A percentile compares a stretch with the other conserved stretches of the same genome.
phyloP scores from a whole-genome alignment of 768 basidiomycete genomes.

The Aureoboletus auriporus region DNA sequence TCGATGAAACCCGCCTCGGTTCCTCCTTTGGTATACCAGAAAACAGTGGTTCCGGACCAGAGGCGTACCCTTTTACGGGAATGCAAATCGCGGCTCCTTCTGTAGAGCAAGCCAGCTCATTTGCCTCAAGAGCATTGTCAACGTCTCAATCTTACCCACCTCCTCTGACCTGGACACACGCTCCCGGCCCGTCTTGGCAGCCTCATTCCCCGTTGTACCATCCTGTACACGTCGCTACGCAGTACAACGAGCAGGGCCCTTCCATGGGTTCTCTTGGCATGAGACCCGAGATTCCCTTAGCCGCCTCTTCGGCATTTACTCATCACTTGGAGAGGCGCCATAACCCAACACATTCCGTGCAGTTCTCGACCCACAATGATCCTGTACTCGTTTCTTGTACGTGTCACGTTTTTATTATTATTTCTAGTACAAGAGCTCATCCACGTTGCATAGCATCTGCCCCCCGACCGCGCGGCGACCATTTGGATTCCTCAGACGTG shows the following conservation, averaged over 20 bases:
- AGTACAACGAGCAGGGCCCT: not conserved
- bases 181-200: not conserved
- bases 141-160: not conserved
- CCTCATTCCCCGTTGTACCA: not conserved
- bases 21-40: not conserved
- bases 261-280: not conserved
- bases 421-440: constrained; percentile 1
- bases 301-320: not conserved
- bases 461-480: constrained; percentile 7
- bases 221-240: constrained; percentile 2
- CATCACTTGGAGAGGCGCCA: not conserved
- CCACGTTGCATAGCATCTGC: constrained; percentile 6
- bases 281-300: not conserved
- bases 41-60: not conserved
- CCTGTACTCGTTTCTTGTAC: constrained; percentile 11
- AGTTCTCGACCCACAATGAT: not conserved
- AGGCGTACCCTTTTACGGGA: not conserved
- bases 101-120: constrained; percentile 2
- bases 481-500: constrained; percentile 1
- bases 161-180: not conserved
- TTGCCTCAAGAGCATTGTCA: not conserved
- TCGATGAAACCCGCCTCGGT: not conserved
- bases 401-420: constrained; percentile 1
- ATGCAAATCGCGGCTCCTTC: not conserved
- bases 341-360: constrained; percentile 1